phyloP scores from a whole-genome alignment of 108 stramenopile genomes.

The Cylindrotheca fusiformis region DNA sequence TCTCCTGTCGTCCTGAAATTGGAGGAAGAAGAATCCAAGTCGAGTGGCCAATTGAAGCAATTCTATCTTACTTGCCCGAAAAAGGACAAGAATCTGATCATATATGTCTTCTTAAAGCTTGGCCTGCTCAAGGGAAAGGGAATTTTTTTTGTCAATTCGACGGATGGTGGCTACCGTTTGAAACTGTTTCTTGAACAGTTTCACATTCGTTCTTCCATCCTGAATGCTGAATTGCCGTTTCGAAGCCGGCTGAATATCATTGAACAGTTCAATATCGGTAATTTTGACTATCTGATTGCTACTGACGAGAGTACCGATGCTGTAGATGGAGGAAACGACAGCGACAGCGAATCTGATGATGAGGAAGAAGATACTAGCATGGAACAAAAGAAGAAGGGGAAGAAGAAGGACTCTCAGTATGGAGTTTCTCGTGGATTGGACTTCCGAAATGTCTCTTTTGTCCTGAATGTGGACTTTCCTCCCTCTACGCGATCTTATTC shows the following conservation, averaged over 20 bases:
- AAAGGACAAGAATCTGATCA: conserved; percentile 88
- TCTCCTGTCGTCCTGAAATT: conserved; percentile 93
- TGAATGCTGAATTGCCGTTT: conserved; percentile 96
- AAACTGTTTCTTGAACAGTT: conserved; percentile 98
- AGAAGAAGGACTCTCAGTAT: conserved; percentile 79
- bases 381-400: conserved; percentile 29
- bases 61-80: conserved; percentile 80
- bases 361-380: conserved; percentile 27
- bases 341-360: conserved; percentile 30
- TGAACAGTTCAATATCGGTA: conserved; percentile 97
- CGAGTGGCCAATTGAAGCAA: conserved; percentile 75
- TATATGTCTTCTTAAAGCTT: conserved; percentile 92
- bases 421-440: conserved; percentile 96
- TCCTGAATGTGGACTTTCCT: conserved; percentile 97
- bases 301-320: conserved; percentile 88
- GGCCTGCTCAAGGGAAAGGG: conserved; percentile 95
- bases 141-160: conserved; percentile 95
- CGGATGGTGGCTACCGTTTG: conserved; percentile 89
- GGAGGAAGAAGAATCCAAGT: conserved; percentile 54
- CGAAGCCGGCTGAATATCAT: conserved; percentile 93
- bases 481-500: conserved; percentile 85
- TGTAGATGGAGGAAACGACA: conserved; percentile 39
- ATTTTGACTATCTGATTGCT: conserved; percentile 97
- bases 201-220: conserved; percentile 91
- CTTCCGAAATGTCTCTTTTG: conserved; percentile 93